Evolutionary conservation across 2,329 filamentous ascomycete genomes (phyloP).

Genomic region (Aspergillus pseudonomiae): DNA sequence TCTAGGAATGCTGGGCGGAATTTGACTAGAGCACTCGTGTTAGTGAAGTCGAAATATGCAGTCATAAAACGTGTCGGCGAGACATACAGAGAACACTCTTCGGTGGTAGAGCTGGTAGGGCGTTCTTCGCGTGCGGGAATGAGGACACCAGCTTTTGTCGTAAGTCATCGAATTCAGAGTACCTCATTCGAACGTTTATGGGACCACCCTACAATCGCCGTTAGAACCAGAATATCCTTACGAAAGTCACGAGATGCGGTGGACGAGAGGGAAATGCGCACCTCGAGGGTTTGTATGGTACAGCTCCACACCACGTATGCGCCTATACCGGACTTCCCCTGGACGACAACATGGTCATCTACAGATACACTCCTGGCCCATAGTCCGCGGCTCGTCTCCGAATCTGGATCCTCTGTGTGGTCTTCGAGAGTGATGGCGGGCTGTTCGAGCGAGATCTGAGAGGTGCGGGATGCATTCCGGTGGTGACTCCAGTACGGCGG

Average conservation of each 20-base stretch:
- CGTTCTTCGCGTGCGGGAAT: constrained; percentile 80
- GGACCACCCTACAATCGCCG: constrained; percentile 52
- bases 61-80: not conserved
- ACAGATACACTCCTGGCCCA: constrained; percentile 67
- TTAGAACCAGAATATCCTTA: constrained; percentile 16
- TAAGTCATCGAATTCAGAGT: constrained; percentile 91
- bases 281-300: constrained; percentile 80
- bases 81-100: constrained; percentile 83
- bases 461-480: constrained; percentile 45
- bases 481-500: constrained; percentile 52
- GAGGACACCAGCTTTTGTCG: constrained; percentile 72
- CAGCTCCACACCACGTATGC: constrained; percentile 97
- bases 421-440: constrained; percentile 64
- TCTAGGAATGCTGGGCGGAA: constrained; percentile 86
- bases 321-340: constrained; percentile 65
- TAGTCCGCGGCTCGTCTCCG: constrained; percentile 59
- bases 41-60: not conserved
- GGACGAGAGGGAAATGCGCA: constrained; percentile 46
- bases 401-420: constrained; percentile 61
- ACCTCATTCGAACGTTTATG: constrained; percentile 67
- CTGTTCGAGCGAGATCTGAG: constrained; percentile 42
- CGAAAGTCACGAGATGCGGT: not conserved
- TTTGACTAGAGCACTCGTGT: constrained; percentile 48
- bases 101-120: constrained; percentile 86
- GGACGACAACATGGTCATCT: constrained; percentile 64